Percentiles rank a stretch among this genome's conserved stretches.
phyloP scores from a whole-genome alignment of 345 rosid genomes.

The Lepidium didymum region DNA sequence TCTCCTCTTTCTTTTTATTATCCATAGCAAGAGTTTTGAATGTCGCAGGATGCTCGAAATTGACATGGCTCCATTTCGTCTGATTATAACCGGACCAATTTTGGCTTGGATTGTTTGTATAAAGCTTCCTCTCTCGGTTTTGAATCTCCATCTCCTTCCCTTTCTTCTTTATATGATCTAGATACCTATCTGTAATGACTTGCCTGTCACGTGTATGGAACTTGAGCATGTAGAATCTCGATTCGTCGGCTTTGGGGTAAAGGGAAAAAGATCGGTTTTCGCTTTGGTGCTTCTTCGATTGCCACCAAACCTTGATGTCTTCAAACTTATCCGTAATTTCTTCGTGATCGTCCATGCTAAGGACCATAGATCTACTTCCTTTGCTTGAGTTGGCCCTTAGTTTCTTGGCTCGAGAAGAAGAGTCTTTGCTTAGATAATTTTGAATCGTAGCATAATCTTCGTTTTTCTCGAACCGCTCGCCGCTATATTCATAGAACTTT shows the following conservation, averaged over 20 bases:
- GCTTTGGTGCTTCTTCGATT: background rate
- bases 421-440: slow-evolving; percentile 34
- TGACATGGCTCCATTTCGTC: slow-evolving; percentile 32
- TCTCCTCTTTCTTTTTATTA: slow-evolving; percentile 37
- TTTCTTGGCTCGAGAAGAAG: slow-evolving; percentile 34
- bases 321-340: slow-evolving; percentile 36
- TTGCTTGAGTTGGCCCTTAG: slow-evolving; percentile 34
- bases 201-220: slow-evolving; percentile 33
- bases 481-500: slow-evolving; percentile 32
- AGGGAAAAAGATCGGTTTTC: slow-evolving; percentile 20
- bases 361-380: slow-evolving; percentile 31
- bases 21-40: slow-evolving; percentile 63
- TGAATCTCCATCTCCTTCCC: slow-evolving; percentile 29
- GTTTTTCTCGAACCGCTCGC: slow-evolving; percentile 21
- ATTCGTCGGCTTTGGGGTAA: slow-evolving; percentile 25
- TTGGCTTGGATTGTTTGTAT: slow-evolving; percentile 31
- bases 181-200: slow-evolving; percentile 24
- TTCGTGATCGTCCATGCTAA: slow-evolving; percentile 39
- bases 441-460: slow-evolving; percentile 30
- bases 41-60: slow-evolving; percentile 49
- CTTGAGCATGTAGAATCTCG: slow-evolving; percentile 36
- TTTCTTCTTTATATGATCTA: slow-evolving; percentile 30
- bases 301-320: slow-evolving; percentile 40
- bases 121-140: slow-evolving; percentile 45
- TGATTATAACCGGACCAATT: slow-evolving; percentile 9